phyloP scores from a whole-genome alignment of 169 alveolate genomes.

The Plasmodium gallinaceum region DNA sequence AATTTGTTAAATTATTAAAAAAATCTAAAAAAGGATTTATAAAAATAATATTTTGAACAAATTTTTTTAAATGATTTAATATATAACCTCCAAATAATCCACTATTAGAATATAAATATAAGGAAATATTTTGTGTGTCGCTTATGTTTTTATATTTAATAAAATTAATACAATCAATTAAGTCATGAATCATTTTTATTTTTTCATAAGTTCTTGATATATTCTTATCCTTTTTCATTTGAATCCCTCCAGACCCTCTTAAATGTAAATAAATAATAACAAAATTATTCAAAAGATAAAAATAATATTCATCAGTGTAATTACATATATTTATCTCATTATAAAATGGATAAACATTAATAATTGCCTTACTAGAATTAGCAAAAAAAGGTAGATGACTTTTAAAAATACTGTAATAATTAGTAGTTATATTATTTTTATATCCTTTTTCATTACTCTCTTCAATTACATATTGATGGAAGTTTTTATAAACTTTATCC shows the following conservation, averaged over 20 bases:
- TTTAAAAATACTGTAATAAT: not conserved
- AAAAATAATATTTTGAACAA: constrained; percentile 56
- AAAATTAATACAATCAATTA: constrained; percentile 47
- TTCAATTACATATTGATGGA: constrained; percentile 2
- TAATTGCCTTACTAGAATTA: constrained; percentile 31
- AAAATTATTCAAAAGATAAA: constrained; percentile 29
- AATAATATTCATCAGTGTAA: constrained; percentile 51
- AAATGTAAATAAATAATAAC: constrained; percentile 54
- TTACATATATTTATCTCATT: constrained; percentile 27
- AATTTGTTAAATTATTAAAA: constrained; percentile 50
- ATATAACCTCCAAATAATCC: constrained; percentile 63
- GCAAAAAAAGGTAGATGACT: constrained; percentile 25
- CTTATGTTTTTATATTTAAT: constrained; percentile 40
- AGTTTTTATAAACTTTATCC: constrained; percentile 7
- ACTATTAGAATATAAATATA: constrained; percentile 44
- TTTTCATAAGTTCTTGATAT: not conserved
- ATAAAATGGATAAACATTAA: constrained; percentile 56
- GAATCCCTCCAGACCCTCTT: constrained; percentile 56
- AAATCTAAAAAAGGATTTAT: constrained; percentile 81
- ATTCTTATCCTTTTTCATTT: not conserved
- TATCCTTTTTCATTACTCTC: not conserved
- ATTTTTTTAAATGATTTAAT: constrained; percentile 1
- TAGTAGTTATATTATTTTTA: not conserved
- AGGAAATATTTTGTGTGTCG: constrained; percentile 36
- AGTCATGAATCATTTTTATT: constrained; percentile 11